These are phyloP conservation scores for Parietaria judaica DNA, from an alignment of 306 rosid genomes.

Conservation along the genomic window DNA sequence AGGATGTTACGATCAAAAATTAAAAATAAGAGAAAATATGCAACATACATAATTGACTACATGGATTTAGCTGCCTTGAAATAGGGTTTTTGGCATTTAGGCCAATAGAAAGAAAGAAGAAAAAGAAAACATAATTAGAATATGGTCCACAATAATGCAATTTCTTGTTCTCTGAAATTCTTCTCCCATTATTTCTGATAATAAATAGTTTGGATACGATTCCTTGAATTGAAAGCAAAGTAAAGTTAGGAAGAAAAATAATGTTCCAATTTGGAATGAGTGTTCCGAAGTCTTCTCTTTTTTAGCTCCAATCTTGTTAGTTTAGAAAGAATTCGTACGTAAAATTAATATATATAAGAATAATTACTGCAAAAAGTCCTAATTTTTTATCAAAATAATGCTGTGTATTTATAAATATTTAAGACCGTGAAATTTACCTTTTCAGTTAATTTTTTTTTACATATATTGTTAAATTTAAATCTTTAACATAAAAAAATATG, in stretches of 20 bases:
- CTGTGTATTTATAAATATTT: too few relatives aligned
- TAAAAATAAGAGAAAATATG: too few relatives aligned
- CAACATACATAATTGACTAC: too few relatives aligned
- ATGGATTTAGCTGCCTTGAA: slow-evolving; percentile 4
- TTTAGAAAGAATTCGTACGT: too few relatives aligned
- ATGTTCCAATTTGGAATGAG: not conserved
- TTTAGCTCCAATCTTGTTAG: not conserved
- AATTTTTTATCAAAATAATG: too few relatives aligned
- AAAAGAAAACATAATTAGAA: not conserved
- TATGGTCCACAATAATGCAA: slow-evolving; percentile 4
- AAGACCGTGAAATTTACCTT: too few relatives aligned
- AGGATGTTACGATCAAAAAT: too few relatives aligned
- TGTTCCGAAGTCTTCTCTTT: slow-evolving; percentile 3
- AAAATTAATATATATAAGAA: too few relatives aligned
- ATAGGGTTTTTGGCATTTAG: not conserved
- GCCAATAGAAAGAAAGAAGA: not conserved
- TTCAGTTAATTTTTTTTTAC: too few relatives aligned
- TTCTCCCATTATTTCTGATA: not conserved
- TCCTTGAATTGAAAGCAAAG: slow-evolving; percentile 13
- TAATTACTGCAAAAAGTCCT: too few relatives aligned
- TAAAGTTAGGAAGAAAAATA: slow-evolving; percentile 6
- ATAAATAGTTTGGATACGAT: slow-evolving; percentile 13
- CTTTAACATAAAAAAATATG: too few relatives aligned
- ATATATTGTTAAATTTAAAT: too few relatives aligned
- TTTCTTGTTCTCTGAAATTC: not conserved